Base-by-base conservation (phyloP, 805 yeast species). In the Yamadazyma ubonensis region DNA sequence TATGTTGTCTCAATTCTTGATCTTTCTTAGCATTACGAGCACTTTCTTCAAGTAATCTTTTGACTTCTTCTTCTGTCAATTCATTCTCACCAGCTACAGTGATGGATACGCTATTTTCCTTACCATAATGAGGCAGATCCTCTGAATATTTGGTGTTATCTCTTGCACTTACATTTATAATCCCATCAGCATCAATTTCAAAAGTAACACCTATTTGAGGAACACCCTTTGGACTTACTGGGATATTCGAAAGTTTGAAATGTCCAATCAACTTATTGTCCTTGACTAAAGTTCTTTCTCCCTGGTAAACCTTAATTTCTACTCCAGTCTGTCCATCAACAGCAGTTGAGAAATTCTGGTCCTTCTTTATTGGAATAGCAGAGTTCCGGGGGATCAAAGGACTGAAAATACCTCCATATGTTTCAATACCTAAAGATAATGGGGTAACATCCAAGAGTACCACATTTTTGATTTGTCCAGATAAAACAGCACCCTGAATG, bases 271-370 rank as follows among this genome's bases (percentile, higher is more conserved):
- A 52, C 58, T 82, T 84, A 65, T 86, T 86, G 55, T 84, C 89
- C 58, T 79, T 78, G 6, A 86, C 90, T 45, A 85, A 67, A 0
- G 87, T 77, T 58, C 93, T 71, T 61, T 86, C 95, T 50, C 95
- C 95, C 65, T 86, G 93, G 54, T 67, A 85, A 1, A 84, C 87
- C 56, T 83, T 78, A 40, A 85, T 78, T 47, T 83, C 86, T 23
- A 85, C 93, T 25, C 89, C 89, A 2, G 89, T 86, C 59, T 85
- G 95, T 40, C 85, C 84, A 63, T 85, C 93, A 15, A 86, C 88
- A 32, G 88, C 90, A 2, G 95, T 85, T 11, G 89, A 82, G 59
- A 82, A 85, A 5, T 78, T 66, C 57, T 82, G 89, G 16, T 86
- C 82, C 54, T 78, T 81, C 57, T 79, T 83, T 19, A 81, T 78